Percentiles rank a stretch among this genome's conserved stretches.
These are phyloP conservation scores for Tilletia caries DNA, from an alignment of 1,284 basidiomycete genomes.

Conservation along the genomic window DNA sequence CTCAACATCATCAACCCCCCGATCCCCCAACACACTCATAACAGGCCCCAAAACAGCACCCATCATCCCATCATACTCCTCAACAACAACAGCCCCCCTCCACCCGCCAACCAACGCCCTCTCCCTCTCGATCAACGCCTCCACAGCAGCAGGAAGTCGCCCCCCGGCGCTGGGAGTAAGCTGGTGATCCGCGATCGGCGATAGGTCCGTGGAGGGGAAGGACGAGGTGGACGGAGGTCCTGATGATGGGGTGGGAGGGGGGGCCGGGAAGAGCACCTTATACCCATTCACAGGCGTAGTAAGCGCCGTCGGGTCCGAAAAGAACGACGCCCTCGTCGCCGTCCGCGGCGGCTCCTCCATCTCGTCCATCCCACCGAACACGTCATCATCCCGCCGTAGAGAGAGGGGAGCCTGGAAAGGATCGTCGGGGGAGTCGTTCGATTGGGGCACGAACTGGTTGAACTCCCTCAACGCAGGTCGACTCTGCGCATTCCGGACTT, in stretches of 20 bases:
- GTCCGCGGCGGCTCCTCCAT: background rate
- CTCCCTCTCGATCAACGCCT: too few relatives aligned
- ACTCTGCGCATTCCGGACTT: too few relatives aligned
- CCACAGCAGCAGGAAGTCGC: too few relatives aligned
- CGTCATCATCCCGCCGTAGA: too few relatives aligned
- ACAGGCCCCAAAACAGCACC: background rate
- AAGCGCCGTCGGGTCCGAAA: background rate
- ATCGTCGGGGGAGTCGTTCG: background rate
- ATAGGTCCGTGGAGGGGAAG: background rate
- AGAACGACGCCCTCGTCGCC: background rate
- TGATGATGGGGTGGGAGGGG: background rate
- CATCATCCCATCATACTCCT: background rate
- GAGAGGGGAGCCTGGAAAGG: background rate
- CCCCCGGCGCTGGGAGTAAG: too few relatives aligned
- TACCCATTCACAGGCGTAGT: conserved; percentile 5
- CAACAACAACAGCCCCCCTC: background rate
- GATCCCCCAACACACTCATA: background rate
- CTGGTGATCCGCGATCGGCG: background rate
- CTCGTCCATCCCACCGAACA: background rate
- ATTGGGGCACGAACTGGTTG: too few relatives aligned
- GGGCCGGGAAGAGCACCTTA: background rate
- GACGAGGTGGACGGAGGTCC: too few relatives aligned
- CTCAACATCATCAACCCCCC: background rate
- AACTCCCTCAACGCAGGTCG: too few relatives aligned
- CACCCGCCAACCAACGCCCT: background rate